A percentile compares a stretch with the other conserved stretches of the same genome.
Conservation (phyloP, 306 rosid species). For the Pachyrhizus erosus region DNA sequence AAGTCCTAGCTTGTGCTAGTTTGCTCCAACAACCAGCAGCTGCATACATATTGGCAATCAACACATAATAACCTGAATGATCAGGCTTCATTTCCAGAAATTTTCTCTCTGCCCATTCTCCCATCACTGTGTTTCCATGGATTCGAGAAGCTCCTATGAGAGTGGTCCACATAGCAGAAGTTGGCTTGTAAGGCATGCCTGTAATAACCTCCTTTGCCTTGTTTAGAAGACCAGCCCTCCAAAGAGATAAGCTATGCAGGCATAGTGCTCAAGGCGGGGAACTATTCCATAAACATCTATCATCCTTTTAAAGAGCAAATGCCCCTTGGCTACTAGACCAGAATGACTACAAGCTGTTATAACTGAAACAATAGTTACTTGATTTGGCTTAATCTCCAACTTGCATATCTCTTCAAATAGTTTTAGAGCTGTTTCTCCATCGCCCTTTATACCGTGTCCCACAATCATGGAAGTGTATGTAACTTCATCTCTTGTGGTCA, state of each 20-base stretch:
- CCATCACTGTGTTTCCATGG: slow-evolving; percentile 66
- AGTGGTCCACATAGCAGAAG: slow-evolving; percentile 94
- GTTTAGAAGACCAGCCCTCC: slow-evolving; percentile 83
- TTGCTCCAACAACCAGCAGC: slow-evolving; percentile 81
- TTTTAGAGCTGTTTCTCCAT: slow-evolving; percentile 70
- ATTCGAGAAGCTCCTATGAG: slow-evolving; percentile 80
- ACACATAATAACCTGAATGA: slow-evolving; percentile 81
- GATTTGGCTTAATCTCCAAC: slow-evolving; percentile 71
- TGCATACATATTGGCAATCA: slow-evolving; percentile 93
- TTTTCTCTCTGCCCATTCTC: slow-evolving; percentile 92
- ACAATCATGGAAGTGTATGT: slow-evolving; percentile 87
- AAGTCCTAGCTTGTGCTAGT: slow-evolving; percentile 75
- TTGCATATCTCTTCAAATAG: slow-evolving; percentile 78
- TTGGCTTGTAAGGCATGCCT: slow-evolving; percentile 81
- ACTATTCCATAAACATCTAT: slow-evolving; percentile 51
- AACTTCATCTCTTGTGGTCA: slow-evolving; percentile 75
- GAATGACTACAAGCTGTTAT: slow-evolving; percentile 92
- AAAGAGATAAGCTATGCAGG: slow-evolving; percentile 84
- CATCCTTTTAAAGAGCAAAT: slow-evolving; percentile 67
- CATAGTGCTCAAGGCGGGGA: slow-evolving; percentile 75
- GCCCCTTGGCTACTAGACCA: slow-evolving; percentile 69
- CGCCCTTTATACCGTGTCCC: slow-evolving; percentile 85
- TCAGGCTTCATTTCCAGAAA: slow-evolving; percentile 76
- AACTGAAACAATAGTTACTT: slow-evolving; percentile 79
- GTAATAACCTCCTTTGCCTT: slow-evolving; percentile 69